These are phyloP conservation scores for Letharia lupina DNA, from an alignment of 495 filamentous ascomycete species.

Conservation along the genomic window DNA sequence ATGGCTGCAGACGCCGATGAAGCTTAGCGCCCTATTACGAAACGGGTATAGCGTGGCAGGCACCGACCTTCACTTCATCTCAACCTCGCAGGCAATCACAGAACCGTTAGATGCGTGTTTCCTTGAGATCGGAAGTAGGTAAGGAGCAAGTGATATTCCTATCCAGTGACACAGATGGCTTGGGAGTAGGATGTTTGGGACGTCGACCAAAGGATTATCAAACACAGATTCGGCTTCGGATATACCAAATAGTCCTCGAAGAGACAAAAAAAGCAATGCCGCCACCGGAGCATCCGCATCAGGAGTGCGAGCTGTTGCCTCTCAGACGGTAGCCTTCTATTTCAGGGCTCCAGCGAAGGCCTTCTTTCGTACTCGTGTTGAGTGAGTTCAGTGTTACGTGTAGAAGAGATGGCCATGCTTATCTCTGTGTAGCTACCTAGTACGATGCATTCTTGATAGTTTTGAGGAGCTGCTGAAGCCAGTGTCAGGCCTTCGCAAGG, in stretches of 20 bases:
- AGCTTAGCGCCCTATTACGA: constrained; percentile 14
- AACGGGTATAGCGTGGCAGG: background rate
- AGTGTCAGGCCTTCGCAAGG: constrained; percentile 51
- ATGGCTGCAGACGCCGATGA: constrained; percentile 12
- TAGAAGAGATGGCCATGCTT: constrained; percentile 26
- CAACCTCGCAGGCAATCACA: background rate
- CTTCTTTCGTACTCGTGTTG: constrained; percentile 81
- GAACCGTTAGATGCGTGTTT: background rate
- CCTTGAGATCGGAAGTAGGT: background rate
- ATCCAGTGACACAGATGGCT: background rate
- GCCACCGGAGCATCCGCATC: constrained; percentile 70
- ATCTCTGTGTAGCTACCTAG: constrained; percentile 48
- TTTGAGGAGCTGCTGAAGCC: constrained; percentile 9
- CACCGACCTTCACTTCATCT: background rate
- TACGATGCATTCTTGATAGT: constrained; percentile 26
- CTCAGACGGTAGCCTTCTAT: constrained; percentile 76
- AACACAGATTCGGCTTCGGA: background rate
- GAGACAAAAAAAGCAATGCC: constrained; percentile 54
- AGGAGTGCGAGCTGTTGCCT: constrained; percentile 66
- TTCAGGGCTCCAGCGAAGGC: constrained; percentile 83
- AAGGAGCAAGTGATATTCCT: background rate
- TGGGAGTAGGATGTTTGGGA: background rate
- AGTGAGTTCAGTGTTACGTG: constrained; percentile 50
- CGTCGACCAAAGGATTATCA: background rate
- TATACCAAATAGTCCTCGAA: constrained; percentile 18